Conservation (phyloP, 2,329 filamentous ascomycete genomes). For the Xylaria sp. region DNA sequence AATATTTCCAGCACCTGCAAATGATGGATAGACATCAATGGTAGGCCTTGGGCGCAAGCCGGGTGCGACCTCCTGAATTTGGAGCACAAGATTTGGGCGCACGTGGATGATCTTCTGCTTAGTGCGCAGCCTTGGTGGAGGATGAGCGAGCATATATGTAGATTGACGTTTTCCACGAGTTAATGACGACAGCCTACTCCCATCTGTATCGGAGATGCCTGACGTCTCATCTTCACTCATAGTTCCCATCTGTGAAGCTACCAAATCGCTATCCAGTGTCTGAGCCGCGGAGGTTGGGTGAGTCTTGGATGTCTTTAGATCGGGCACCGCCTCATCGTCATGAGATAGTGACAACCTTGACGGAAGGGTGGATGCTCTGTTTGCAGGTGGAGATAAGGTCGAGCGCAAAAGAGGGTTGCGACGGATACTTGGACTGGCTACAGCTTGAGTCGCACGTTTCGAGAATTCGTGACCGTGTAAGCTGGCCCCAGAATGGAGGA, state of each 20-base stretch:
- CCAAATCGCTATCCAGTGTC: constrained; percentile 39
- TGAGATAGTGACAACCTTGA: constrained; percentile 32
- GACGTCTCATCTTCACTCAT: constrained; percentile 63
- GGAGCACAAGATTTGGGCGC: constrained; percentile 74
- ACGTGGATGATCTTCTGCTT: constrained; percentile 74
- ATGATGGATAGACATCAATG: constrained; percentile 78
- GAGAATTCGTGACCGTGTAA: constrained; percentile 71
- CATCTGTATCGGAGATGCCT: constrained; percentile 58
- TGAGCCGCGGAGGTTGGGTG: constrained; percentile 35
- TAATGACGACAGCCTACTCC: constrained; percentile 54
- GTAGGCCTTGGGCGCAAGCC: constrained; percentile 72
- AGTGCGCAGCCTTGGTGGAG: constrained; percentile 66
- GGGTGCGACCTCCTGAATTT: constrained; percentile 73
- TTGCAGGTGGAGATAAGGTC: constrained; percentile 44
- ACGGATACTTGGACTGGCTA: constrained; percentile 45
- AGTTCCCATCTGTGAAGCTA: constrained; percentile 40
- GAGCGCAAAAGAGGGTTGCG: constrained; percentile 48
- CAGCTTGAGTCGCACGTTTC: constrained; percentile 48
- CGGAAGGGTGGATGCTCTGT: constrained; percentile 41
- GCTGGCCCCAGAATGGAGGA: constrained; percentile 68
- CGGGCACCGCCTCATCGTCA: constrained; percentile 32
- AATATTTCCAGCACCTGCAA: constrained; percentile 65
- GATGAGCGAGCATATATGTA: constrained; percentile 74
- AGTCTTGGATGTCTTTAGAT: constrained; percentile 34
- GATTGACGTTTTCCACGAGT: constrained; percentile 56